phyloP scores from a whole-genome alignment of 164 flowering plant genomes.

The Vitis rupestris region DNA sequence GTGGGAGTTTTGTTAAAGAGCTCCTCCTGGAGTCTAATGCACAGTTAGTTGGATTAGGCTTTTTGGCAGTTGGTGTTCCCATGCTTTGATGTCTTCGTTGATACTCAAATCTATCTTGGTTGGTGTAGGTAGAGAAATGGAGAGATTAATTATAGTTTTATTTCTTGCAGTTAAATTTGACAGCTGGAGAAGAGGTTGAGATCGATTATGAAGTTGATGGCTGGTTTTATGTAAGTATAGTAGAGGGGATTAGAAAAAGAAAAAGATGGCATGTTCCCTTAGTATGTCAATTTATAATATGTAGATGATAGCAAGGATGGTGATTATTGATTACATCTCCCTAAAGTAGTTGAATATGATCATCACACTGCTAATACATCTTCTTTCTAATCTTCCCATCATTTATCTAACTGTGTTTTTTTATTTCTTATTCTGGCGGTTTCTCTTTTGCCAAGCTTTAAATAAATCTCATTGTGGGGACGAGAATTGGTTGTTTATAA shows the following conservation, averaged over 20 bases:
- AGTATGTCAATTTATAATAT: neutral
- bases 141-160: constrained; percentile 5
- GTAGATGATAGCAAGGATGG: neutral
- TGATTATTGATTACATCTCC: neutral
- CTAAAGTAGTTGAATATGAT: neutral
- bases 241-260: neutral
- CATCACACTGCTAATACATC: neutral
- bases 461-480: too few relatives aligned
- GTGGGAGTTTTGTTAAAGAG: too few relatives aligned
- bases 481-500: too few relatives aligned
- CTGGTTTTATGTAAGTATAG: constrained; percentile 90
- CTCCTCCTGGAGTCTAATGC: neutral
- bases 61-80: neutral
- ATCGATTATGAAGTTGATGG: constrained; percentile 98
- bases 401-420: neutral
- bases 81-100: neutral
- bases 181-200: constrained; percentile 93
- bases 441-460: too few relatives aligned
- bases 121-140: neutral
- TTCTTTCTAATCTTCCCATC: too few relatives aligned
- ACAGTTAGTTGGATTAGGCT: neutral
- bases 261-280: neutral
- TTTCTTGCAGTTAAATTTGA: constrained; percentile 81
- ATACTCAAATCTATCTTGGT: neutral
- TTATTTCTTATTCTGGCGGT: too few relatives aligned